A percentile compares a stretch with the other conserved stretches of the same genome.
phyloP scores from a whole-genome alignment of 106 monocot genomes.

The Apostasia ramifera region DNA sequence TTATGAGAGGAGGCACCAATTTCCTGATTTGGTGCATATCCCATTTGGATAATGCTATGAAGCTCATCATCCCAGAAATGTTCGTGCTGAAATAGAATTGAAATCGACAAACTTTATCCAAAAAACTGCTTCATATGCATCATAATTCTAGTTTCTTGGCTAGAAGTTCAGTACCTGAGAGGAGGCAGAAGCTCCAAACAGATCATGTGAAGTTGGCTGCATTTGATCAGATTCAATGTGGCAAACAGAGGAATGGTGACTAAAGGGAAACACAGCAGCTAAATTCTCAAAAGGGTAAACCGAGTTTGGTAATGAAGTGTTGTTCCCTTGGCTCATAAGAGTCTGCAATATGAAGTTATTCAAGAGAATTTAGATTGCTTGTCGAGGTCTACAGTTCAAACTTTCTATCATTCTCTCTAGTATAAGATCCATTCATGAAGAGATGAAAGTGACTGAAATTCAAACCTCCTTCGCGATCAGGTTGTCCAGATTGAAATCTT shows the following conservation, averaged over 20 bases:
- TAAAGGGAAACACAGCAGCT: neutral
- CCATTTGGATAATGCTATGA: conserved; percentile 54
- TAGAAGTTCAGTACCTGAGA: conserved; percentile 38
- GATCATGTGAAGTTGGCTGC: conserved; percentile 26
- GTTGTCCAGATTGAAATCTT: conserved; percentile 36
- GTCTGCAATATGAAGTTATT: neutral
- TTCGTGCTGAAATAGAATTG: conserved; percentile 22
- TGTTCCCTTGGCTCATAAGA: neutral
- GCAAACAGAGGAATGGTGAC: conserved; percentile 8
- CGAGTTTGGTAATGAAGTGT: neutral
- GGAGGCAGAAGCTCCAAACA: conserved; percentile 26
- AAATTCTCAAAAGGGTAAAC: conserved; percentile 1
- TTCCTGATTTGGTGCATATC: conserved; percentile 36
- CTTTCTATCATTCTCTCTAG: too few species aligned
- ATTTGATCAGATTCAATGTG: conserved; percentile 9
- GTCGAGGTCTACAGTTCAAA: too few species aligned
- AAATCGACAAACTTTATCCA: too few species aligned
- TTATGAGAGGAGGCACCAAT: conserved; percentile 24
- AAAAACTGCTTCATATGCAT: neutral
- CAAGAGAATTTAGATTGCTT: too few species aligned
- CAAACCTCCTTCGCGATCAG: conserved; percentile 60
- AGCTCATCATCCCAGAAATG: conserved; percentile 55
- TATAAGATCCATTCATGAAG: too few species aligned
- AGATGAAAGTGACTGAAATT: neutral
- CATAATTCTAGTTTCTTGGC: neutral